These are phyloP conservation scores for Zea mays DNA, from an alignment of 176 grass and related monocot species.

Conservation along the genomic window DNA sequence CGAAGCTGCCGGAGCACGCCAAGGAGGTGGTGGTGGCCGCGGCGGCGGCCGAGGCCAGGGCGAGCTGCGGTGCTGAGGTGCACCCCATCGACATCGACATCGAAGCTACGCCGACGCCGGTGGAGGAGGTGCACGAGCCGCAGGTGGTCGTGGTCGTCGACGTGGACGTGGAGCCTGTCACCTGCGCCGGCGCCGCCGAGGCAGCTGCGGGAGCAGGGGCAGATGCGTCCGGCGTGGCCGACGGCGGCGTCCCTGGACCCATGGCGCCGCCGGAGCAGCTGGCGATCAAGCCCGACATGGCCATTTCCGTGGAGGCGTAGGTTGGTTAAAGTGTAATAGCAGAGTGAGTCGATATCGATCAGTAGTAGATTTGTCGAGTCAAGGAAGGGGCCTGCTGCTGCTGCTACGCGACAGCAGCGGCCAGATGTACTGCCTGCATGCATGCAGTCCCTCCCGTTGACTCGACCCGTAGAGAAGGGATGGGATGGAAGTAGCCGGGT, in stretches of 20 bases:
- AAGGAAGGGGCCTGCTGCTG: not conserved
- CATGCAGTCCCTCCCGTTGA: slow-evolving; percentile 14
- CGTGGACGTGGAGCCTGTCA: slow-evolving; percentile 7
- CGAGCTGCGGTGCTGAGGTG: slow-evolving; percentile 53
- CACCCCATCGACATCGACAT: slow-evolving; percentile 49
- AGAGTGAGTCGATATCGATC: not conserved
- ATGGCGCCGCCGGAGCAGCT: not conserved
- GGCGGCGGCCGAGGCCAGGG: slow-evolving; percentile 24
- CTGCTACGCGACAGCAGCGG: not conserved
- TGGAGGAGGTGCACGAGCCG: not conserved
- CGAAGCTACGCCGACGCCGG: not conserved
- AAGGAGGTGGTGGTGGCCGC: slow-evolving; percentile 31
- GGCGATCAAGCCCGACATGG: slow-evolving; percentile 34
- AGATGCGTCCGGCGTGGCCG: not conserved
- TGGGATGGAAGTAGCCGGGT: not conserved
- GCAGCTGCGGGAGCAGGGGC: not conserved
- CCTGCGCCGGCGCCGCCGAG: not conserved
- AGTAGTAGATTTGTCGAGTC: not conserved
- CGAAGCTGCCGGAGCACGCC: slow-evolving; percentile 37
- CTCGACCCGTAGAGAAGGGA: not conserved
- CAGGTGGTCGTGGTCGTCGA: not conserved
- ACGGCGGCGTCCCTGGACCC: not conserved
- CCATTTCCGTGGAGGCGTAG: slow-evolving; percentile 34
- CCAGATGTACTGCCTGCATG: slow-evolving; percentile 8
- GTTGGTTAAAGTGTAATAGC: not conserved